Conservation (phyloP, 2,329 filamentous ascomycete species). For the Trichoderma polysporum region DNA sequence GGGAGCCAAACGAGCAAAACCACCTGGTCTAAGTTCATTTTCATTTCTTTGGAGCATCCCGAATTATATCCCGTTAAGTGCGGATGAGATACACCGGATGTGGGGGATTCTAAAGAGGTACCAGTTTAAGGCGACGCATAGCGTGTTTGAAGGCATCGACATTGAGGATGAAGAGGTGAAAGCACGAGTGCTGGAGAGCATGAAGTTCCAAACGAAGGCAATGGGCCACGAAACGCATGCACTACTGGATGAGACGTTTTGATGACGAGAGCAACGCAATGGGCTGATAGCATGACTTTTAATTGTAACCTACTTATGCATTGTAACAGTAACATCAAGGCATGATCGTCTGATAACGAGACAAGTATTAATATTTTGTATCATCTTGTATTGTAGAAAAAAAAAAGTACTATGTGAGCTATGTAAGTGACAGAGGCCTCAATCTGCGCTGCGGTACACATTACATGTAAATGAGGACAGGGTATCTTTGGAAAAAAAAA, state of each 20-base stretch:
- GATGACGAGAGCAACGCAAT: neutral
- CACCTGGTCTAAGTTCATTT: conserved; percentile 53
- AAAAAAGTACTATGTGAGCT: neutral
- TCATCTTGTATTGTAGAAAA: neutral
- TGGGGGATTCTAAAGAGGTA: conserved; percentile 65
- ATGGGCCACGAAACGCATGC: conserved; percentile 48
- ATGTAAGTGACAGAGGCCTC: neutral
- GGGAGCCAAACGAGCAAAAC: conserved; percentile 38
- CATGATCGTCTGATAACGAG: neutral
- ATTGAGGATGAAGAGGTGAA: conserved; percentile 59
- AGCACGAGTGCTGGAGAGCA: conserved; percentile 67
- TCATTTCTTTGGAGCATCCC: conserved; percentile 77
- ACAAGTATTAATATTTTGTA: neutral
- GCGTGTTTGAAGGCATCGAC: conserved; percentile 64
- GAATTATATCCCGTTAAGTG: conserved; percentile 70
- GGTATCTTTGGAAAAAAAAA: conserved; percentile 3
- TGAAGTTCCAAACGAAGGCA: conserved; percentile 66
- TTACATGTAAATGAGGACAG: conserved; percentile 12
- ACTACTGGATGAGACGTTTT: conserved; percentile 35
- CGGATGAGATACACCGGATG: conserved; percentile 63
- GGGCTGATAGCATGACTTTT: neutral
- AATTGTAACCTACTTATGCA: neutral
- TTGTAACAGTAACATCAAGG: neutral
- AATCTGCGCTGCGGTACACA: conserved; percentile 6
- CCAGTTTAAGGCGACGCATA: conserved; percentile 65